These are phyloP conservation scores for Rachicladosporium sp. DNA, from an alignment of 2,329 filamentous ascomycete species.

Conservation along the genomic window DNA sequence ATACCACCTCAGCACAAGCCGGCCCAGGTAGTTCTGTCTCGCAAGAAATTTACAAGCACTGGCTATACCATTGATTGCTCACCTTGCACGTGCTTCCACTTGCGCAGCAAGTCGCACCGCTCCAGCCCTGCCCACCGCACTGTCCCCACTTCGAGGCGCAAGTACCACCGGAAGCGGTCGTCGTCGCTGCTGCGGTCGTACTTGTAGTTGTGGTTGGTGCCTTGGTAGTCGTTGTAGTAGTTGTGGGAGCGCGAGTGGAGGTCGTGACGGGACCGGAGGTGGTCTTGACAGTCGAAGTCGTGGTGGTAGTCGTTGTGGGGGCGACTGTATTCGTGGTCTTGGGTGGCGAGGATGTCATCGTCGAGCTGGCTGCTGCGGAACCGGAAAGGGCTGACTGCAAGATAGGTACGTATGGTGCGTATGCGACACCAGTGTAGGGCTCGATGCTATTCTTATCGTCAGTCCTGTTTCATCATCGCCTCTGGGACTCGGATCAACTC, in stretches of 20 bases:
- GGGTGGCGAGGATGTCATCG: not conserved
- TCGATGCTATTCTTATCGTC: slow-evolving; percentile 26
- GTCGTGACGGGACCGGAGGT: not conserved
- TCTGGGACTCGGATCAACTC: too few relatives aligned
- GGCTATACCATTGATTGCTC: slow-evolving; percentile 21
- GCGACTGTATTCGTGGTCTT: not conserved
- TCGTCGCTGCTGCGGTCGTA: not conserved
- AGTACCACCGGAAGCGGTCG: not conserved
- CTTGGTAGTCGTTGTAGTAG: not conserved
- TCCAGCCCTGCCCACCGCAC: slow-evolving; percentile 11
- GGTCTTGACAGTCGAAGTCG: not conserved
- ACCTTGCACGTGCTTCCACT: slow-evolving; percentile 18
- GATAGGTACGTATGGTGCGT: slow-evolving; percentile 16
- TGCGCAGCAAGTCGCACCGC: slow-evolving; percentile 19
- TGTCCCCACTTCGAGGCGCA: slow-evolving; percentile 2
- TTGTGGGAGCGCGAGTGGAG: not conserved
- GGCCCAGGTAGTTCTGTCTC: not conserved
- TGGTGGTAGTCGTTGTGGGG: slow-evolving; percentile 9
- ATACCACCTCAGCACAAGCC: too few relatives aligned
- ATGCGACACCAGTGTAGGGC: slow-evolving; percentile 34
- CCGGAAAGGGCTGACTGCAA: slow-evolving; percentile 4
- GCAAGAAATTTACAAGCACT: slow-evolving; percentile 21
- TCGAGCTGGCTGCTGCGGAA: slow-evolving; percentile 9
- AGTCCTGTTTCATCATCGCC: too few relatives aligned
- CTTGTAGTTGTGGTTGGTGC: not conserved